Conservation (phyloP, 179 eudicot species). For the Spergularia azorica region DNA sequence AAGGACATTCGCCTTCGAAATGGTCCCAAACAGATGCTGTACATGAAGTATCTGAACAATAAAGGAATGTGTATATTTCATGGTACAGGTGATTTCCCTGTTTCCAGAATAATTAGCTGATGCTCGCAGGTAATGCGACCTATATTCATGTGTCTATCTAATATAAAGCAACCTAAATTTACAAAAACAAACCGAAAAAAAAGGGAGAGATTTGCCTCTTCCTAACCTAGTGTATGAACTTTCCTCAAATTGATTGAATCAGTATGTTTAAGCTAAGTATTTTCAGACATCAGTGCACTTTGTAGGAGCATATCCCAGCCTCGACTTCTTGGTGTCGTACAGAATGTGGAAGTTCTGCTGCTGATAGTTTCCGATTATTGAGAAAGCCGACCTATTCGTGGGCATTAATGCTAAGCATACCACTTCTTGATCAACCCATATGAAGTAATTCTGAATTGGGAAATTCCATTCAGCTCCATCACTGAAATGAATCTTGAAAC, state of each 20-base stretch:
- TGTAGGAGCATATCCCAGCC: conserved; percentile 88
- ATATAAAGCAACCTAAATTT: conserved; percentile 16
- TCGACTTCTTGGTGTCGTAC: conserved; percentile 69
- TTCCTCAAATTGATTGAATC: neutral
- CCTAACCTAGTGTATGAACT: conserved; percentile 25
- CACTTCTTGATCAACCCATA: conserved; percentile 44
- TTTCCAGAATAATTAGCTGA: conserved; percentile 23
- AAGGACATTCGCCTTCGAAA: too few relatives aligned
- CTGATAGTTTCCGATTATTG: conserved; percentile 54
- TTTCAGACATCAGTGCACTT: conserved; percentile 70
- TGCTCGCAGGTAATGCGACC: conserved; percentile 10
- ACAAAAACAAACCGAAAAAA: conserved; percentile 10
- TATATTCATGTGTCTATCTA: conserved; percentile 22
- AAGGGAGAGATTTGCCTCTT: conserved; percentile 14
- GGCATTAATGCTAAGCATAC: conserved; percentile 45
- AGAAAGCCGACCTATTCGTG: conserved; percentile 33
- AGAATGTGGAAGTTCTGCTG: conserved; percentile 52
- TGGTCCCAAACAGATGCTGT: neutral
- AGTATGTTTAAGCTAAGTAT: neutral
- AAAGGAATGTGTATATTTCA: conserved; percentile 36
- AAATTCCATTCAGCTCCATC: conserved; percentile 55
- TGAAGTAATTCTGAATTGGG: conserved; percentile 48
- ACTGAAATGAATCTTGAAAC: conserved; percentile 42
- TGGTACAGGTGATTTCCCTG: conserved; percentile 27
- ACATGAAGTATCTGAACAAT: conserved; percentile 15